These are phyloP conservation scores for Pterula multifida DNA, from an alignment of 1,284 basidiomycete genomes.

Conservation along the genomic window DNA sequence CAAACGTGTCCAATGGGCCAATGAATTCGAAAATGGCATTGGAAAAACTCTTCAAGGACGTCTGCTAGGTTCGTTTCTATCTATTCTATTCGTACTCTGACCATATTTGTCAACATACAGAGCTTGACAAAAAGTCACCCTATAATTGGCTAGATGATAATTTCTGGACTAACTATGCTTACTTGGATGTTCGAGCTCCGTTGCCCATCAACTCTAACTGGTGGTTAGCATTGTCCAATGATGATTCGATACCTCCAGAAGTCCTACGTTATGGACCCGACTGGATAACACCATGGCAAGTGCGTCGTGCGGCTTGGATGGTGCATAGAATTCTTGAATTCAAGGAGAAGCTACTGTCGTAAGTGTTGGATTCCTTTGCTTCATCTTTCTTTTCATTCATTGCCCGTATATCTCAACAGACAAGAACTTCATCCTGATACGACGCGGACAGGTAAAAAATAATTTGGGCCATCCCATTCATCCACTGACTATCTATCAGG, in stretches of 20 bases:
- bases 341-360: slow-evolving; percentile 60
- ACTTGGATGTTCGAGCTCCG: slow-evolving; percentile 84
- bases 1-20: slow-evolving; percentile 51
- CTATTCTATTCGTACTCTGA: neutral
- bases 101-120: slow-evolving; percentile 25
- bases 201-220: slow-evolving; percentile 91
- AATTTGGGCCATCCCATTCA: slow-evolving; percentile 5
- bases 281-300: slow-evolving; percentile 72
- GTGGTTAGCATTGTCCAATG: slow-evolving; percentile 85
- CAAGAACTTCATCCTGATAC: slow-evolving; percentile 45
- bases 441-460: slow-evolving; percentile 35
- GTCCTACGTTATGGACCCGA: slow-evolving; percentile 25
- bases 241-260: slow-evolving; percentile 35
- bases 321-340: slow-evolving; percentile 69
- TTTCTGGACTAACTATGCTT: slow-evolving; percentile 85
- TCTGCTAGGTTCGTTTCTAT: slow-evolving; percentile 32
- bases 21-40: slow-evolving; percentile 66
- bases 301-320: slow-evolving; percentile 80
- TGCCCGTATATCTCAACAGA: slow-evolving; percentile 18
- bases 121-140: slow-evolving; percentile 76
- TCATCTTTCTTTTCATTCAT: slow-evolving; percentile 2
- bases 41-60: slow-evolving; percentile 71
- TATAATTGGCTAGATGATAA: slow-evolving; percentile 96
- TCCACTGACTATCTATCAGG: slow-evolving; percentile 23
- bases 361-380: slow-evolving; percentile 14